phyloP scores from a whole-genome alignment of 31 red algal species.

The Endocladia muricata region DNA sequence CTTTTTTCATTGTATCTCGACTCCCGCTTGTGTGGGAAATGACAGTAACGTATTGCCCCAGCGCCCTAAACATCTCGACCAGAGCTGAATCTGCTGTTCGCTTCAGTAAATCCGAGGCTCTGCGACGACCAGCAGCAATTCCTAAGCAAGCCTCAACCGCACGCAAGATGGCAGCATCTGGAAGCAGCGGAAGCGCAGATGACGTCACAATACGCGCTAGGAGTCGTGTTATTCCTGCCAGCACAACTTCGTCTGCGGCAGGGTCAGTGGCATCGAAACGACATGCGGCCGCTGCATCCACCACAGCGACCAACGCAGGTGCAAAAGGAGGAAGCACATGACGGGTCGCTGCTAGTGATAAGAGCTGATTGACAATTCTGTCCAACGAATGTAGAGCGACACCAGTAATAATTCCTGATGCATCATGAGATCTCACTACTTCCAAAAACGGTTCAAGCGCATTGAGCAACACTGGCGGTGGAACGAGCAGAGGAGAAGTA shows the following conservation, averaged over 20 bases:
- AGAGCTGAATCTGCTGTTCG: constrained; percentile 59
- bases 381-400: constrained; percentile 56
- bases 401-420: constrained; percentile 56
- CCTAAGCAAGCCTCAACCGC: constrained; percentile 63
- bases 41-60: constrained; percentile 13
- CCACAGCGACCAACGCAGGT: constrained; percentile 36
- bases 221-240: constrained; percentile 56
- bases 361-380: constrained; percentile 32
- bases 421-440: constrained; percentile 52
- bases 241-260: constrained; percentile 70
- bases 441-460: constrained; percentile 71
- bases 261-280: constrained; percentile 76
- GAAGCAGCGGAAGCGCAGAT: constrained; percentile 21
- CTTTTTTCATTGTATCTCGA: background rate
- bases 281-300: constrained; percentile 65
- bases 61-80: constrained; percentile 42
- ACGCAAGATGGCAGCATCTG: constrained; percentile 44
- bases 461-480: constrained; percentile 38
- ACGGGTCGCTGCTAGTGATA: constrained; percentile 20
- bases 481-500: constrained; percentile 7
- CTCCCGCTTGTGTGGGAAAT: background rate
- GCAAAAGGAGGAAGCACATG: constrained; percentile 24
- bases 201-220: constrained; percentile 25
- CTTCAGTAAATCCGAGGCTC: constrained; percentile 67
- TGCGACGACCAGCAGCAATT: constrained; percentile 65